Conservation (phyloP, 2,329 filamentous ascomycete genomes). For the Sarocladium kiliense region DNA sequence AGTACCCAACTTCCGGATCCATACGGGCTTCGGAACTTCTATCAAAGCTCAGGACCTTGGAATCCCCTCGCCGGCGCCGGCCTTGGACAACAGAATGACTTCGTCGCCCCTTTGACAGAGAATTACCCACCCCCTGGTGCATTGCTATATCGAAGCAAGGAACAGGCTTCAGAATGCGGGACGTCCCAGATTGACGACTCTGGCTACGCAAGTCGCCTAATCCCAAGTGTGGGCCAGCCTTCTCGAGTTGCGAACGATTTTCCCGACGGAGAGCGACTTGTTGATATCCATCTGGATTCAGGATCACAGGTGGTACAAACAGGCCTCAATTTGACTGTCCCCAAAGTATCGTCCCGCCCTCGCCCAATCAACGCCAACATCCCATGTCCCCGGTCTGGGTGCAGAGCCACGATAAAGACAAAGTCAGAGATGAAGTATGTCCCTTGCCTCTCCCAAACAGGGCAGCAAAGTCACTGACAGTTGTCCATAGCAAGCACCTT, state of each 20-base stretch:
- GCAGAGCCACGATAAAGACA: constrained; percentile 34
- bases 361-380: not conserved
- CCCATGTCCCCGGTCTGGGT: not conserved
- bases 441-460: not conserved
- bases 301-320: not conserved
- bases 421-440: constrained; percentile 52
- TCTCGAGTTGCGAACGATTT: not conserved
- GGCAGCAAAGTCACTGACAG: constrained; percentile 14
- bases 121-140: not conserved
- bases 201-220: not conserved
- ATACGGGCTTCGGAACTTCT: not conserved
- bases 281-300: not conserved
- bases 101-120: not conserved
- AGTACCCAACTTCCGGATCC: not conserved
- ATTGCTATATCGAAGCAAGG: not conserved
- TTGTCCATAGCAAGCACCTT: constrained; percentile 61
- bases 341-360: not conserved
- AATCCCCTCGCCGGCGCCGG: not conserved
- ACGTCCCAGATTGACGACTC: not conserved
- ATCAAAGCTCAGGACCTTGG: not conserved
- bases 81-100: not conserved
- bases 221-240: not conserved
- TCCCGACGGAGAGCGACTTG: not conserved
- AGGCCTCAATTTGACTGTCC: not conserved
- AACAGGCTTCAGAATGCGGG: not conserved